Conservation (phyloP, 2,329 filamentous ascomycete genomes). For the Helicocarpus griseus region DNA sequence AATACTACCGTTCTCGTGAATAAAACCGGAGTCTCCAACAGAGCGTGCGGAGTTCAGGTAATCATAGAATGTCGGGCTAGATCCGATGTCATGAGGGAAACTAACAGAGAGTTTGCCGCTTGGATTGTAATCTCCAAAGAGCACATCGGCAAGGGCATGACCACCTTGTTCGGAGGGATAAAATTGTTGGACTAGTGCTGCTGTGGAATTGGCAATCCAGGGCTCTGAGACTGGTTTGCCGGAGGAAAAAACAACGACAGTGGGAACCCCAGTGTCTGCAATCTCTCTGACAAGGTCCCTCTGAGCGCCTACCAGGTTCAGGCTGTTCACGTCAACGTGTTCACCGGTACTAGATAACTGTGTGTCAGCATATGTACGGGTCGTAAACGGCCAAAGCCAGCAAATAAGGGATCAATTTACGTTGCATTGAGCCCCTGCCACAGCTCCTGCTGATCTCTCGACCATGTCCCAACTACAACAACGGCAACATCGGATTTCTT, state of each 20-base stretch:
- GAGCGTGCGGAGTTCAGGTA: constrained; percentile 57
- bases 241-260: constrained; percentile 57
- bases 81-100: constrained; percentile 58
- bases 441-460: constrained; percentile 60
- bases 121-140: constrained; percentile 56
- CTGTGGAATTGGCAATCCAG: constrained; percentile 58
- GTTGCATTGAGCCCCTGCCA: constrained; percentile 64
- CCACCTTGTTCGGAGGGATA: constrained; percentile 63
- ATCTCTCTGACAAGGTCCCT: constrained; percentile 56
- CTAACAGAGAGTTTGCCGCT: constrained; percentile 57
- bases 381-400: neutral
- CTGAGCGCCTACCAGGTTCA: constrained; percentile 63
- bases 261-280: constrained; percentile 57
- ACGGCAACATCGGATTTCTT: constrained; percentile 60
- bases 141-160: constrained; percentile 54
- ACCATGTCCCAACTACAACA: constrained; percentile 67
- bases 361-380: neutral
- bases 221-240: constrained; percentile 65
- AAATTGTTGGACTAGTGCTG: constrained; percentile 63
- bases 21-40: constrained; percentile 43
- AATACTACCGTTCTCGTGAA: constrained; percentile 50
- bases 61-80: constrained; percentile 61
- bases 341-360: constrained; percentile 47
- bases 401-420: neutral
- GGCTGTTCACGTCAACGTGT: constrained; percentile 55